These are phyloP conservation scores for Glebionis coronaria DNA, from an alignment of 129 eudicot species.

Conservation along the genomic window DNA sequence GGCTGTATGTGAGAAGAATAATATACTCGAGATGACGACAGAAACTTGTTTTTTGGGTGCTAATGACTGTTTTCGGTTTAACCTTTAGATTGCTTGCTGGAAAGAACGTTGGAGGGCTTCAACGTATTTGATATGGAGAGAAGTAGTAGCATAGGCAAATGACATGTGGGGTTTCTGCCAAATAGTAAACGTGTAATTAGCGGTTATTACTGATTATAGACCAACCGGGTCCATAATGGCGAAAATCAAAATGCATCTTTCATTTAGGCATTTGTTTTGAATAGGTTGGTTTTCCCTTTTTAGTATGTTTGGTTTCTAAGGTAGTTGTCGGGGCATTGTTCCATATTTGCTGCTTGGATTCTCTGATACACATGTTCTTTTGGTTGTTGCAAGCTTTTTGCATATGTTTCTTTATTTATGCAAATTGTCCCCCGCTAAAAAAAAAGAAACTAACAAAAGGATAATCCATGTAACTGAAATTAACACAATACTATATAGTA, in stretches of 20 bases:
- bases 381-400: slow-evolving; percentile 8
- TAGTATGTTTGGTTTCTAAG: slow-evolving; percentile 3
- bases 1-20: too few species aligned
- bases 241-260: slow-evolving; percentile 7
- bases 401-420: not conserved
- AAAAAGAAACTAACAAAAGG: not conserved
- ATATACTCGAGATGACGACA: not conserved
- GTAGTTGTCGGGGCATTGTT: slow-evolving; percentile 16
- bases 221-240: slow-evolving; percentile 9
- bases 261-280: slow-evolving; percentile 11
- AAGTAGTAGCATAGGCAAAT: not conserved
- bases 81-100: not conserved
- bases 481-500: not conserved
- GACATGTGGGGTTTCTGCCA: slow-evolving; percentile 13
- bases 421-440: slow-evolving; percentile 3
- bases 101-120: not conserved
- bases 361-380: not conserved
- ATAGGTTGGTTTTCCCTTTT: not conserved
- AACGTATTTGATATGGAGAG: not conserved
- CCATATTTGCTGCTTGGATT: not conserved
- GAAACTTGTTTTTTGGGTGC: not conserved
- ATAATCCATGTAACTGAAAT: not conserved
- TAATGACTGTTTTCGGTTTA: not conserved
- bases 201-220: not conserved
- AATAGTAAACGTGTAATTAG: not conserved